phyloP scores from a whole-genome alignment of 2,329 filamentous ascomycete species.

The Fonsecaea monophora region DNA sequence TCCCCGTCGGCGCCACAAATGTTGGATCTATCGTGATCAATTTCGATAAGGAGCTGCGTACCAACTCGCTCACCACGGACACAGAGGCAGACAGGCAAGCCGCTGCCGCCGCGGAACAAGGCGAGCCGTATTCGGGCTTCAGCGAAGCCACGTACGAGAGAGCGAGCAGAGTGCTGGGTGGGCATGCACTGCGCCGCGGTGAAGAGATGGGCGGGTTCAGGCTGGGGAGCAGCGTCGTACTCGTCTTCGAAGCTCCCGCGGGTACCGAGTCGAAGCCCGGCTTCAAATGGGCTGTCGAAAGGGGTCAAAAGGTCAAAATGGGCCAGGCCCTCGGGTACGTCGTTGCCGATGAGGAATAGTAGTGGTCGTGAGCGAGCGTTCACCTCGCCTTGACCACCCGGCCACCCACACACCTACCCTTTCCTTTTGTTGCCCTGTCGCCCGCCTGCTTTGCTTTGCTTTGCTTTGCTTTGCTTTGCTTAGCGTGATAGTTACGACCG shows the following conservation, averaged over 20 bases:
- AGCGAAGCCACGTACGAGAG: constrained; percentile 86
- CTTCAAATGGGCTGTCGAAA: constrained; percentile 85
- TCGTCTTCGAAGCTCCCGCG: constrained; percentile 93
- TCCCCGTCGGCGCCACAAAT: constrained; percentile 94
- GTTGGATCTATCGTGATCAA: constrained; percentile 97
- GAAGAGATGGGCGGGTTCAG: constrained; percentile 99
- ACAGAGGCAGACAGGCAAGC: constrained; percentile 88
- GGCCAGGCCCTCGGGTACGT: constrained; percentile 84
- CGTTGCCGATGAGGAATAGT: constrained; percentile 51
- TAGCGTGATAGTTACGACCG: too few species aligned
- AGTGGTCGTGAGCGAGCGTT: not conserved
- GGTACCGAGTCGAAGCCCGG: constrained; percentile 65
- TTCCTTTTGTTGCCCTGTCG: too few species aligned
- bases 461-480: too few species aligned
- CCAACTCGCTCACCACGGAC: constrained; percentile 90
- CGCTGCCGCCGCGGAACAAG: constrained; percentile 74
- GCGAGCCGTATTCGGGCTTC: constrained; percentile 87
- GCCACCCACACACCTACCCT: too few species aligned
- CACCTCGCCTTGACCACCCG: too few species aligned
- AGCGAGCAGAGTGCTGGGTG: constrained; percentile 78
- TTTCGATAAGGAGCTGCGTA: constrained; percentile 91
- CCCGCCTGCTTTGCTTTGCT: too few species aligned
- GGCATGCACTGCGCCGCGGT: constrained; percentile 81
- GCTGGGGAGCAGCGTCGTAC: constrained; percentile 89
- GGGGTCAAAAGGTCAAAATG: constrained; percentile 87